phyloP scores from a whole-genome alignment of 129 eudicot genomes.

The Flaveria bidentis region DNA sequence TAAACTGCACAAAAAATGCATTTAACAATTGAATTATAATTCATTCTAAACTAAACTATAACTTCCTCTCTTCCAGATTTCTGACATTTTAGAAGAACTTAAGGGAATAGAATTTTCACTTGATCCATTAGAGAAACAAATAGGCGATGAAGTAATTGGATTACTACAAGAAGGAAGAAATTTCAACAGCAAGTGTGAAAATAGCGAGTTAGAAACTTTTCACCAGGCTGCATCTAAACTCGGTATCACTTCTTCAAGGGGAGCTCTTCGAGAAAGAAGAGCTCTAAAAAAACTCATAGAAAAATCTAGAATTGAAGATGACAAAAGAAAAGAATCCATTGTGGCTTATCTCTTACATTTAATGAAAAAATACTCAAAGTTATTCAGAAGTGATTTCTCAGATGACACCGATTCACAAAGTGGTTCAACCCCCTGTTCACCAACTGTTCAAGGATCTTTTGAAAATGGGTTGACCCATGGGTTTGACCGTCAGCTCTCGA shows the following conservation, averaged over 20 bases:
- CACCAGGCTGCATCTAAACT: slow-evolving; percentile 86
- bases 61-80: slow-evolving; percentile 50
- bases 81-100: slow-evolving; percentile 60
- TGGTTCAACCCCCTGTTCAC: slow-evolving; percentile 98
- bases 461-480: slow-evolving; percentile 54
- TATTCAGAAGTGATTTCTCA: slow-evolving; percentile 78
- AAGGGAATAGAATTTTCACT: slow-evolving; percentile 67
- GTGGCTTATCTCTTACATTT: slow-evolving; percentile 81
- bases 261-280: slow-evolving; percentile 88
- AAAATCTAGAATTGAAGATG: slow-evolving; percentile 80
- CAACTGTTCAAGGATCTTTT: slow-evolving; percentile 71
- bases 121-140: slow-evolving; percentile 81
- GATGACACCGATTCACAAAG: slow-evolving; percentile 89
- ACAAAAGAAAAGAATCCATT: slow-evolving; percentile 89
- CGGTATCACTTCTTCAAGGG: slow-evolving; percentile 80
- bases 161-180: slow-evolving; percentile 84
- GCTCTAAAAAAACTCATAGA: slow-evolving; percentile 78
- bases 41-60: slow-evolving; percentile 12
- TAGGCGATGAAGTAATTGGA: slow-evolving; percentile 81
- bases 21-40: neutral
- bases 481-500: slow-evolving; percentile 81
- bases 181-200: slow-evolving; percentile 64
- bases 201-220: slow-evolving; percentile 73
- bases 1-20: neutral
- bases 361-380: slow-evolving; percentile 80